Base-by-base conservation (phyloP, 1,139 yeast species). In the Petasospora fabianii region DNA sequence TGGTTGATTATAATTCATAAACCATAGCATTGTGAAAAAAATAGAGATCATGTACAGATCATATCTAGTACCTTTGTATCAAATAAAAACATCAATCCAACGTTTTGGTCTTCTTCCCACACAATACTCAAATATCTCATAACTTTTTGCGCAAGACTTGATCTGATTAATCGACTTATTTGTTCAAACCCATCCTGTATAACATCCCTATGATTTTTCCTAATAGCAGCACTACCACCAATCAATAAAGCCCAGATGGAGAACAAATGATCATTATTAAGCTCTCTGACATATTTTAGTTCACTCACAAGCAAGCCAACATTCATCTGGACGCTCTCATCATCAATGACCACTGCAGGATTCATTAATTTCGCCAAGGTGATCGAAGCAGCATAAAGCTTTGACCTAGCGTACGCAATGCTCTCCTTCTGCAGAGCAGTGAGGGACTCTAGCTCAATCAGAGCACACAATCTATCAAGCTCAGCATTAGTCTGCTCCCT, bases 201-300 rank as follows among this genome's bases (percentile, higher is more conserved):
- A 29, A 35, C 36, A 3, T 29, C 31, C 22, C 48, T 32, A 15
- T 51, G 49, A 10, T 36, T 39, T 8, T 14, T 13, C 2, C 36
- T 43, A 2, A 42, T 30, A 4, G 53, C 35, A 3, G 45, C 43
- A 27, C 53, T 46, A 1, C 52, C 55, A 30, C 49, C 51, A 4
- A 53, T 32, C 27, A 53, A 51, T 32, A 53, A 36, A 1, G 51
- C 45, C 57, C 57, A 53, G 2, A 50, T 33, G 28, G 52, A 54
- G 30, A 41, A 30, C 10, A 52, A 26, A 5, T 41, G 40, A 2
- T 42, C 43, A 5, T 38, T 27, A 10, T 44, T 44, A n/a, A 41
- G 17, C 3, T 32, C 15, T 8, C 32, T 32, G n/a, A 48, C 41
- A 5, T 34, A 33, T 12, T 36, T 21, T 24, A 47, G 42, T 28